Evolutionary conservation across 805 yeast genomes (phyloP), one percentile per base, ranked within the genome.

Genomic region (Wickerhamiella kurtzmanii): DNA sequence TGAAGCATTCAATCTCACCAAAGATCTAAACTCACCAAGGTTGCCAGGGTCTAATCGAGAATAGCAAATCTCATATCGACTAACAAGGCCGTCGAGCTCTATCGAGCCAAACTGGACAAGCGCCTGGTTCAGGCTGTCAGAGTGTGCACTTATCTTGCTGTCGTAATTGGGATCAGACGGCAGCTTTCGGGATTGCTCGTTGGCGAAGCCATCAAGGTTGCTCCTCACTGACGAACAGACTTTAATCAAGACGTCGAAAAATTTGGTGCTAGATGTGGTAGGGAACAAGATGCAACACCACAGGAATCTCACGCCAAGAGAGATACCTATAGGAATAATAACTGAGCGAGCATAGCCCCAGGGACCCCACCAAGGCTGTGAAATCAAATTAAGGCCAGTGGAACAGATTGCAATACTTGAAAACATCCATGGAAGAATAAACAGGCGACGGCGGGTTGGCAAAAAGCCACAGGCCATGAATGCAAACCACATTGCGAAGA

Each of bases 31-130:
- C 41, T 59, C 60, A 5, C 55, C 56, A 19, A 53, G 37, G 41
- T 56, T 56, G 8, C 57, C 57, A 3, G 55, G 46, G 43, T 58
- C 62, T 1, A 58, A 37, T 2, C 62, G 51, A 1, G 59, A 53
- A 19, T 44, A 57, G 1, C 57, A 44, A 2, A 54, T 22, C 44
- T 60, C 61, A 11, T 52, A 47, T 4, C 45, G 32, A 4, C 41
- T 16, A 2, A 51, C 15, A 8, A 47, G 43, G 38, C 50, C 44
- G 3, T 54, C 51, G 3, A 49, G 35, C n/a, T 47, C 52, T 2
- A 53, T 47, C 13, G 44, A 18, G 11, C 45, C 51, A 37, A 51
- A 45, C 39, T 43, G 35, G 20, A n/a, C 40, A 2, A 51, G 49
- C 1, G 37, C n/a, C 9, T 13, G 17, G 5, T 45, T 42, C 3